Conservation (phyloP, 345 rosid species). For the Corchorus capsularis region DNA sequence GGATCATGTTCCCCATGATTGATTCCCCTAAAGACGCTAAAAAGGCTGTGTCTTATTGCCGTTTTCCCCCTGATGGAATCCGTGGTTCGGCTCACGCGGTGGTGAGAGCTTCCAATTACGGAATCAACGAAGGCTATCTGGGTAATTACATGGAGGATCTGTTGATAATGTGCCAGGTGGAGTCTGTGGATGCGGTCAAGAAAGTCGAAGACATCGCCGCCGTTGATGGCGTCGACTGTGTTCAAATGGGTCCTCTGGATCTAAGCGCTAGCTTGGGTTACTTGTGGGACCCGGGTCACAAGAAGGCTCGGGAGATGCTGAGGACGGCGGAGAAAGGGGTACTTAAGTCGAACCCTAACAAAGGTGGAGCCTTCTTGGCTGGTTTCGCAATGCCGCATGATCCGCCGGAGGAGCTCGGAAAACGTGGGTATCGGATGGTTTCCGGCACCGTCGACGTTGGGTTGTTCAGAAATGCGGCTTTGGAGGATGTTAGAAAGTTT, state of each 20-base stretch:
- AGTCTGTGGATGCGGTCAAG: constrained; percentile 65
- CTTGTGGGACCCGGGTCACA: constrained; percentile 89
- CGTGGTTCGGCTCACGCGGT: constrained; percentile 91
- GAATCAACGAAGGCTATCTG: constrained; percentile 82
- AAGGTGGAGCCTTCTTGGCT: constrained; percentile 58
- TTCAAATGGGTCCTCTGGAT: constrained; percentile 96
- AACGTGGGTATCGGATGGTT: constrained; percentile 79
- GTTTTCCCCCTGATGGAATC: constrained; percentile 74
- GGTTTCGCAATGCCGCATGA: constrained; percentile 86
- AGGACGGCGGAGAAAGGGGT: constrained; percentile 70
- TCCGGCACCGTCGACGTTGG: constrained; percentile 78
- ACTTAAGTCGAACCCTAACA: constrained; percentile 25
- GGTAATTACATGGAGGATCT: constrained; percentile 64
- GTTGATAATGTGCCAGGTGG: constrained; percentile 93
- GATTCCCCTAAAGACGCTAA: constrained; percentile 59
- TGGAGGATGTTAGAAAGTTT: constrained; percentile 78
- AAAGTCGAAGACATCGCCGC: constrained; percentile 72
- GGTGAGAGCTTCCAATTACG: constrained; percentile 77
- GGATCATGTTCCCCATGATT: constrained; percentile 94
- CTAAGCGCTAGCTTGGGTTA: constrained; percentile 88
- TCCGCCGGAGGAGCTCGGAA: constrained; percentile 46
- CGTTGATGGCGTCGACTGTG: constrained; percentile 86
- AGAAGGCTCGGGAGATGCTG: constrained; percentile 77
- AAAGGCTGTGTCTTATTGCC: constrained; percentile 81
- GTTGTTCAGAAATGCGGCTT: constrained; percentile 62